Percentiles rank a stretch among this genome's conserved stretches.
phyloP scores from a whole-genome alignment of 2,329 filamentous ascomycete species.

The Colletotrichum spaethianum region DNA sequence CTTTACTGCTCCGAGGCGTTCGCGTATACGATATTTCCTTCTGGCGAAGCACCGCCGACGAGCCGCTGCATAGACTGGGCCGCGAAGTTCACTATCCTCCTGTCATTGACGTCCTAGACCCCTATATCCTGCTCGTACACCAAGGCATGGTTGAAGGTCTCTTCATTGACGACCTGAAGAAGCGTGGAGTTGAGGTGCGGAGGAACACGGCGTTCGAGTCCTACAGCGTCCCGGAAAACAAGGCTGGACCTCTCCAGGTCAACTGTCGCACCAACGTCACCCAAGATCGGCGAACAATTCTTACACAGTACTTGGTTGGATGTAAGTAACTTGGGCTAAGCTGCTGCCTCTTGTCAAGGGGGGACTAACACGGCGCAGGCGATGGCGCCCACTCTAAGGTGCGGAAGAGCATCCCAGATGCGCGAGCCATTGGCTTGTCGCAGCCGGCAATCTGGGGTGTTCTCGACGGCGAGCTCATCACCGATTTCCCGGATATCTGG shows the following conservation, averaged over 20 bases:
- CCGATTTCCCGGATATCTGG: constrained; percentile 82
- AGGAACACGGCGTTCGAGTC: constrained; percentile 76
- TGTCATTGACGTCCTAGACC: constrained; percentile 69
- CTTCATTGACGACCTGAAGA: constrained; percentile 77
- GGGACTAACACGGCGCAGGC: constrained; percentile 52
- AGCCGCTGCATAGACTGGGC: constrained; percentile 71
- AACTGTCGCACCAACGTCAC: constrained; percentile 67
- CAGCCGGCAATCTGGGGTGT: constrained; percentile 76
- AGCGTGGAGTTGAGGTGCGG: constrained; percentile 73
- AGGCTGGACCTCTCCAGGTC: constrained; percentile 61
- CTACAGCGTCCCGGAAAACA: constrained; percentile 63
- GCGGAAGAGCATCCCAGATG: constrained; percentile 72
- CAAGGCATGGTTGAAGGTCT: constrained; percentile 83
- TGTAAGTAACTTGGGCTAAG: constrained; percentile 58
- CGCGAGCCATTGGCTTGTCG: constrained; percentile 69
- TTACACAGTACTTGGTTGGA: constrained; percentile 76
- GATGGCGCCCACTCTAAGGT: constrained; percentile 82
- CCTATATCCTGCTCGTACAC: constrained; percentile 73
- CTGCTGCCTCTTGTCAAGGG: neutral
- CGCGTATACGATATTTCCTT: constrained; percentile 83
- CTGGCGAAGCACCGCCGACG: constrained; percentile 70
- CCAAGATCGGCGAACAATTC: constrained; percentile 64
- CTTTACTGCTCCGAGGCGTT: constrained; percentile 76
- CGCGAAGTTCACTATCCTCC: constrained; percentile 80
- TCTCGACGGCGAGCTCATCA: constrained; percentile 78